Base-by-base conservation (phyloP, 2,329 filamentous ascomycete species). In the Lasiodiplodia sp. region DNA sequence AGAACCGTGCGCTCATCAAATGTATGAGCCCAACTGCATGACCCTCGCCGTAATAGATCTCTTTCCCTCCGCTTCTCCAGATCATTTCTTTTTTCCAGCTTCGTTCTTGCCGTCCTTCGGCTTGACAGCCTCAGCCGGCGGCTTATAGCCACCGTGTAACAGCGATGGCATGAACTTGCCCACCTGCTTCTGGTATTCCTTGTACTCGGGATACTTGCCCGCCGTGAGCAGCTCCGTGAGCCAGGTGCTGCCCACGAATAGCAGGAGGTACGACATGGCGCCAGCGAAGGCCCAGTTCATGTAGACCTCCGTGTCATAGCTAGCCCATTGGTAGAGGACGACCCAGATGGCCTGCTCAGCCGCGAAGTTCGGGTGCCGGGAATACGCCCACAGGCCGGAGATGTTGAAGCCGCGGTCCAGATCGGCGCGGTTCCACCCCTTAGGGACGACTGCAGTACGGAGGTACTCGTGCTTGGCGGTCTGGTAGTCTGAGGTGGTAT, bases 301-400 rank as follows among this genome's bases (percentile, higher is more conserved):
- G 52, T 90, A 83, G 1, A 85, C 88, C 67, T 89, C 86, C 38
- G 90, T 92, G 67, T 89, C 87, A 77, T 88, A 91, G 79, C 92
- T 95, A 72, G 87, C 89, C 96, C 95, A 99, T 75, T 93, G 88
- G 79, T 98, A 98, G 65, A 98, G 81, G 10, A 89, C 83, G 66
- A 97, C 85, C 96, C 96, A 99, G 74, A 98, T 89, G 37, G 89
- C 85, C 81, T 98, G 96, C 81, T 99, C 96, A 5, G 92, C 93
- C 5, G 92, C 89, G 76, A 98, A 99, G 80, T 99, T 99, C 58
- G 96, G 96, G 79, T 99, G 96, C 56, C 96, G 88, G 73, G 91
- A 95, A 83, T 90, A 94, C 0, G 89, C 91, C 91, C 92, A 99
- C 8, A 99, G 84, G 0, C 96, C 96, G 4, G 86, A 88, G 10